Percentiles rank a stretch among this genome's conserved stretches.
Conservation (phyloP, 257 asterid species). For the Paulownia fortunei region DNA sequence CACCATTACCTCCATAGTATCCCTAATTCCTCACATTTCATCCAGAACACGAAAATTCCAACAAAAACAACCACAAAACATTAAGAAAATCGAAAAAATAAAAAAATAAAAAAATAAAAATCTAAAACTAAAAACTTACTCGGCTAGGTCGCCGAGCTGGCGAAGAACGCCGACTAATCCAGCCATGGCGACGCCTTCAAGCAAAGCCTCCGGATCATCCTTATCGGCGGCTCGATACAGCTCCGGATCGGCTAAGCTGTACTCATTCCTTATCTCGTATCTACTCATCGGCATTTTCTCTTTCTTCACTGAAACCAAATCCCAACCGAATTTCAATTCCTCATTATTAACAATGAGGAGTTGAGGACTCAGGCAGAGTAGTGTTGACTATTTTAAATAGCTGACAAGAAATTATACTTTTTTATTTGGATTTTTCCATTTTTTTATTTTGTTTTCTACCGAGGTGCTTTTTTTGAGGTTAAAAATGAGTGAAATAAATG, state of each 20-base stretch:
- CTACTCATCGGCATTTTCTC: conserved; percentile 84
- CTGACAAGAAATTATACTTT: conserved; percentile 8
- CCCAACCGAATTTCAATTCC: conserved; percentile 34
- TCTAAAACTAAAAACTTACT: conserved; percentile 51
- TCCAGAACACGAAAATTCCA: conserved; percentile 1
- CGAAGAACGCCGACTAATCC: conserved; percentile 98
- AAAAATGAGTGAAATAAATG: background rate
- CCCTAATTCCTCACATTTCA: conserved; percentile 16
- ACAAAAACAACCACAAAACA: conserved; percentile 8
- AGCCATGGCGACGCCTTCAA: conserved; percentile 98
- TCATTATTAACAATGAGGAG: conserved; percentile 31
- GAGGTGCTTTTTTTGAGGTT: background rate
- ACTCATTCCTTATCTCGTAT: conserved; percentile 89
- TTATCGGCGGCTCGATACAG: conserved; percentile 87
- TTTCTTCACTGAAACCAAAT: conserved; percentile 30
- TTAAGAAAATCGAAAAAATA: background rate
- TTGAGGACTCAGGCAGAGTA: conserved; percentile 31
- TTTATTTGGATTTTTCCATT: background rate
- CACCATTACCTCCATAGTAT: conserved; percentile 22
- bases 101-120: background rate
- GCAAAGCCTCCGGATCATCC: conserved; percentile 98
- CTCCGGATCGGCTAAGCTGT: conserved; percentile 90
- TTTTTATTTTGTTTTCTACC: background rate
- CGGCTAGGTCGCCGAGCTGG: conserved; percentile 98
- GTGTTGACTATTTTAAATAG: conserved; percentile 34